Conservation (phyloP, 305 asterid species). For the Fraxinus platypoda region DNA sequence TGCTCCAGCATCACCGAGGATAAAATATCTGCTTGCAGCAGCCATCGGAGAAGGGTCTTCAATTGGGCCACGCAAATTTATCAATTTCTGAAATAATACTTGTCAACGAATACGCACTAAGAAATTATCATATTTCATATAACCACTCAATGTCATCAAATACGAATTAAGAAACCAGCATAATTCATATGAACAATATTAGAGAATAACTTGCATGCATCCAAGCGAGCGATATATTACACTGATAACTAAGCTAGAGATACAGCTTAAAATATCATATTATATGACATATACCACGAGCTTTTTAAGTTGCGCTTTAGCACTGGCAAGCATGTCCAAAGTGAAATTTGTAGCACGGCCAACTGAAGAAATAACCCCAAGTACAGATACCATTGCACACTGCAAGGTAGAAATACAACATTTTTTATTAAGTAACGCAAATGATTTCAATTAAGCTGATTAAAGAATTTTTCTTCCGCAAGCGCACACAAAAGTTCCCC, state of each 20-base stretch:
- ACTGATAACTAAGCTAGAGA: neutral
- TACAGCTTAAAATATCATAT: slow-evolving; percentile 6
- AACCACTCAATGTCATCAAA: slow-evolving; percentile 22
- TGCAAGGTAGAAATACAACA: slow-evolving; percentile 27
- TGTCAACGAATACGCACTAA: slow-evolving; percentile 31
- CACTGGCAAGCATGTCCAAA: slow-evolving; percentile 65
- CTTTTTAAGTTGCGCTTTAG: slow-evolving; percentile 70
- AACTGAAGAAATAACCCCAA: slow-evolving; percentile 57
- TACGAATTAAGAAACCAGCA: slow-evolving; percentile 23
- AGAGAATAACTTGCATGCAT: slow-evolving; percentile 19
- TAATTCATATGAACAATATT: slow-evolving; percentile 18
- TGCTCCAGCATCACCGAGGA: slow-evolving; percentile 63
- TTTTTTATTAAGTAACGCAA: neutral
- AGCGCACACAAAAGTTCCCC: neutral
- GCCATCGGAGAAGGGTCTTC: slow-evolving; percentile 87
- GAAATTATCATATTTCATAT: slow-evolving; percentile 13
- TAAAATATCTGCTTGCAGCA: slow-evolving; percentile 56
- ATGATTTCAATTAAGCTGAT: neutral
- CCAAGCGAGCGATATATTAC: neutral
- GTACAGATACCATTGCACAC: slow-evolving; percentile 65
- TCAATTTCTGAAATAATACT: slow-evolving; percentile 55
- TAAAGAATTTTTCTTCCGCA: neutral
- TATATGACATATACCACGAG: slow-evolving; percentile 50
- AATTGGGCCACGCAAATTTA: slow-evolving; percentile 57
- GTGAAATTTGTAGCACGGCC: slow-evolving; percentile 48